Evolutionary conservation across 2,329 filamentous ascomycete genomes (phyloP).

Genomic region (Orbilia oligospora): DNA sequence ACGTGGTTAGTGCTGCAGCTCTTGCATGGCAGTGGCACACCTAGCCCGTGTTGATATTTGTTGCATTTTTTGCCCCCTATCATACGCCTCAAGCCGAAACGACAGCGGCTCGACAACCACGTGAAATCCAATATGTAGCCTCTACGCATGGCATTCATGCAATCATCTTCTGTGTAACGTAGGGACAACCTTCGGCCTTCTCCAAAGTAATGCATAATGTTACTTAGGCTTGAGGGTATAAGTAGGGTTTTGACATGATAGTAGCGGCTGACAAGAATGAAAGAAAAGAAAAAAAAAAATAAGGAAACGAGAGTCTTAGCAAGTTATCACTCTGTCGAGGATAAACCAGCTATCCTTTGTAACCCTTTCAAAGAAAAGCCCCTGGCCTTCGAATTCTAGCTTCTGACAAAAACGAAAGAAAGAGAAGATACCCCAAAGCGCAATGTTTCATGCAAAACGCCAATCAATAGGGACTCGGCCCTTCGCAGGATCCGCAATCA

Average conservation of each 20-base stretch:
- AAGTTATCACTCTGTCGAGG: not conserved
- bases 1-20: not conserved
- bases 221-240: too few relatives aligned
- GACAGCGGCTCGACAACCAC: not conserved
- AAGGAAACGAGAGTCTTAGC: slow-evolving; percentile 4
- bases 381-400: too few relatives aligned
- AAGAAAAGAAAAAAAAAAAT: slow-evolving; percentile 2
- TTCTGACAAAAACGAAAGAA: slow-evolving; percentile 18
- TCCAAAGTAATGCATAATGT: too few relatives aligned
- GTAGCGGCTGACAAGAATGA: not conserved
- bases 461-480: slow-evolving; percentile 63
- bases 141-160: not conserved
- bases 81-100: too few relatives aligned
- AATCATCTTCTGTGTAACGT: slow-evolving; percentile 2
- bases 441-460: slow-evolving; percentile 59
- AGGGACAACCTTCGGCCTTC: not conserved
- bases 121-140: not conserved
- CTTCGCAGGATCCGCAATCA: slow-evolving; percentile 61
- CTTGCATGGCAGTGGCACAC: too few relatives aligned
- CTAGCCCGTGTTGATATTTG: not conserved
- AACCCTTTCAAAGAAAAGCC: not conserved
- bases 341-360: slow-evolving; percentile 1
- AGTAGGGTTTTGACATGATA: not conserved
- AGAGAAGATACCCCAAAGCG: slow-evolving; percentile 11
- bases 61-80: slow-evolving; percentile 2